Evolutionary conservation across 768 basidiomycete species (phyloP), one percentile per base, ranked within the genome.

Genomic region (Pleurotus cornucopiae): DNA sequence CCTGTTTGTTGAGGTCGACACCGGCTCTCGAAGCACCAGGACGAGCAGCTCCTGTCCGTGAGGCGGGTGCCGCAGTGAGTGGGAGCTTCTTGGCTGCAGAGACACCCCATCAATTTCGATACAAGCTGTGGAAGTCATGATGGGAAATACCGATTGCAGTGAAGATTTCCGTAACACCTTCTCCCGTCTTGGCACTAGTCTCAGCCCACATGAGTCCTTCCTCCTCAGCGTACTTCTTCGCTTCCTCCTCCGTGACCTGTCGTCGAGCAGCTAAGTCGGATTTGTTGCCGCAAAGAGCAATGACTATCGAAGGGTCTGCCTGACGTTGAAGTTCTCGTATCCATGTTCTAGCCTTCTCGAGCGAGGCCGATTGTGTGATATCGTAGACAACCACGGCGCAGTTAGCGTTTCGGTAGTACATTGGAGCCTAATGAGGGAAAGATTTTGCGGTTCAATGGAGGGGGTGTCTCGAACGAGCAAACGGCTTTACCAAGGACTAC

Each of bases 231-330:
- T 91, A 95, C 73, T 92, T 91, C 78, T 91, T 84, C 4, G 93
- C 93, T 66, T 94, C 93, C 62, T 93, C 93, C 62, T 89, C 80
- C 16, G 89, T 76, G 2, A 93, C 90, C 69, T 94, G 91, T 63
- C 92, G 84, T 59, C 90, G 86, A 6, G 87, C 88, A 40, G 84
- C 78, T 21, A 98, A 76, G 72, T 98, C 96, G 25, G 85, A 73
- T 74, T 98, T 98, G 80, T 98, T 98, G 47, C 96, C 96, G 57
- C 94, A 96, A 37, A 98, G 85, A 40, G 93, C 90, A 69, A 98
- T 96, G 64, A 96, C 84, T 77, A 97, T 98, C 44, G 88, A 91
- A 5, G 96, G 95, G 69, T 98, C 96, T 56, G 95, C 96, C 74
- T 98, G 95, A 54, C 95, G 92, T 67, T 97, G 94, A 2, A 98